Evolutionary conservation across 2,329 filamentous ascomycete genomes (phyloP), one percentile per base, ranked within the genome.

Genomic region (Neoarthrinium moseri): DNA sequence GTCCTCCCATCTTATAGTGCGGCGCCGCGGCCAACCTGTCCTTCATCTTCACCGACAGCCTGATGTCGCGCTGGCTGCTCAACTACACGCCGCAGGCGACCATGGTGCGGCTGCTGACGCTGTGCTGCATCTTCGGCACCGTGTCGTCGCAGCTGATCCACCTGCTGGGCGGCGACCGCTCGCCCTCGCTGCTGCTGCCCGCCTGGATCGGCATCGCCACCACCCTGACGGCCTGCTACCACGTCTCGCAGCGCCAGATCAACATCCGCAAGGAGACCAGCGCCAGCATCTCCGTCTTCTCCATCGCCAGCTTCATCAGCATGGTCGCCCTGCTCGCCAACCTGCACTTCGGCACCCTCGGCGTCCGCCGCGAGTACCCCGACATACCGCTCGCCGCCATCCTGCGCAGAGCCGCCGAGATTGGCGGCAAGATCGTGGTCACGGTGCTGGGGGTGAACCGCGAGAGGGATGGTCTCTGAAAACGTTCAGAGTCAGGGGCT

Each of bases 61-160:
- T 91, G 58, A 91, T 91, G 87, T 90, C 86, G 51, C 75, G 88
- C 68, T 91, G 87, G 89, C 84, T 94, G 57, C 77, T 92, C 56
- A 86, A 91, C 65, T 94, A 92, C 69, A 90, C 88, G 12, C 87
- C 89, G 2, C 80, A 83, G 64, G 89, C 88, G 40, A 90, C 89
- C 37, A 81, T 91, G 50, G 84, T 94, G 47, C 87, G 89, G 40
- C 83, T 94, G 35, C 74, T 89, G 41, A 86, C 86, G 48, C 86
- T 87, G 51, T 87, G 85, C 62, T 82, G 81, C 46, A 75, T 88
- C 50, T 89, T 90, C 61, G 84, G 84, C 52, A 90, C 89, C 66
- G 72, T 87, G 39, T 89, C 86, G 20, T 86, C 85, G 43, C 84
- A 82, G 70, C 80, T 87, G 21, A 79, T 90, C 32, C 83, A 83